These are phyloP conservation scores for Thuja plicata DNA, from an alignment of 83 land plant species.

Conservation along the genomic window DNA sequence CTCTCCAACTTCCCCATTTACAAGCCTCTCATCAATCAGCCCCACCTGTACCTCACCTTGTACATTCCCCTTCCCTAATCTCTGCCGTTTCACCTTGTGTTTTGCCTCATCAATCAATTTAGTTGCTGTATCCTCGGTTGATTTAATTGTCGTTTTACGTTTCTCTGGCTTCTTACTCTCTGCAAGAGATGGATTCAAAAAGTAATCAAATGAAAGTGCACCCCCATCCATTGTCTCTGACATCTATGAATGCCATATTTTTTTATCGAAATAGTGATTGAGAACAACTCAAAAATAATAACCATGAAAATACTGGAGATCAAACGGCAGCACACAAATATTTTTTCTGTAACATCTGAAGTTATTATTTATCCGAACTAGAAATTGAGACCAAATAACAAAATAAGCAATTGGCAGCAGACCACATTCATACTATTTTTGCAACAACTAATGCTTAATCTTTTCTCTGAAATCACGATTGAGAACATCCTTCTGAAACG, in stretches of 20 bases:
- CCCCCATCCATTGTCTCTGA: background rate
- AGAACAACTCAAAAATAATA: background rate
- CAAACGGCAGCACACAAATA: background rate
- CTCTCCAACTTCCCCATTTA: background rate
- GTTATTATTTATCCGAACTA: background rate
- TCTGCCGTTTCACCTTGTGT: background rate
- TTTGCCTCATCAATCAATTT: background rate
- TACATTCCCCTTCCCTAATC: background rate
- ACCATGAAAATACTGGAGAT: background rate
- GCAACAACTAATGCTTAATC: background rate
- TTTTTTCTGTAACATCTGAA: background rate
- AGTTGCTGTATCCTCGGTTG: background rate
- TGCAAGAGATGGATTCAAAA: background rate
- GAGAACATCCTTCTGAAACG: background rate
- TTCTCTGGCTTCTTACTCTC: conserved; percentile 3
- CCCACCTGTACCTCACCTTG: background rate
- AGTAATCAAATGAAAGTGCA: background rate
- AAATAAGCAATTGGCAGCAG: background rate
- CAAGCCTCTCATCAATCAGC: background rate
- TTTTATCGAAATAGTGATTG: background rate
- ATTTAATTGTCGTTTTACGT: background rate
- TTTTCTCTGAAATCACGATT: background rate
- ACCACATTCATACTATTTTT: background rate
- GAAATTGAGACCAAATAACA: background rate
- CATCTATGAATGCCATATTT: background rate